Percentiles rank a stretch among this genome's conserved stretches.
Conservation (phyloP, 2,329 filamentous ascomycete species). For the Truncatella angustata region DNA sequence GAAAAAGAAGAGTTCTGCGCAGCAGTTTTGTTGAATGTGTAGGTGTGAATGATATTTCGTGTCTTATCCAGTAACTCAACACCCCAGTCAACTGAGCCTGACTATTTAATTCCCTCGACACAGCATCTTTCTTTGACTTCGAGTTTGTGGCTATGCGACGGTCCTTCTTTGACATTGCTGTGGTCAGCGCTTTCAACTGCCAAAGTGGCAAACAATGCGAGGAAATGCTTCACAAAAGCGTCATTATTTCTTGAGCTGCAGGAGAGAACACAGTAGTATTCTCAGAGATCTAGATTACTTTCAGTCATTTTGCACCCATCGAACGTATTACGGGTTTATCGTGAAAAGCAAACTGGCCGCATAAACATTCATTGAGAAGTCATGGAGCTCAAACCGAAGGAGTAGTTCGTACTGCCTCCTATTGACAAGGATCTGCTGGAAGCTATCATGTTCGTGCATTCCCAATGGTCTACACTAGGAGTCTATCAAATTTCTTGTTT, state of each 20-base stretch:
- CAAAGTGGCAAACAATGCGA: background rate
- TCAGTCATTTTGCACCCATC: too few relatives aligned
- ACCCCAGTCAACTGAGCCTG: background rate
- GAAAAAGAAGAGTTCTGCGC: background rate
- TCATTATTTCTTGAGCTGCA: background rate
- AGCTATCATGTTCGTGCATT: too few relatives aligned
- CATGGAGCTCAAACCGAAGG: too few relatives aligned
- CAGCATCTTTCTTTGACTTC: background rate
- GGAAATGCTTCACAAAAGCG: background rate
- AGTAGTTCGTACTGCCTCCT: too few relatives aligned
- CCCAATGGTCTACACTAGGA: too few relatives aligned
- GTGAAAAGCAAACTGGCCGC: too few relatives aligned
- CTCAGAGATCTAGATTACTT: background rate
- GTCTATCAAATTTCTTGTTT: too few relatives aligned
- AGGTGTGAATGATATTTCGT: background rate
- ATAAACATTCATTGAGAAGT: too few relatives aligned
- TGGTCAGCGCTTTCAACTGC: background rate
- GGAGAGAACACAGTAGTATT: background rate
- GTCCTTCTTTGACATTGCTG: background rate
- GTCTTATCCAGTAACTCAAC: background rate
- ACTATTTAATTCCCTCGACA: background rate
- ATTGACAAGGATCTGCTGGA: too few relatives aligned
- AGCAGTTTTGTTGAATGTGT: background rate
- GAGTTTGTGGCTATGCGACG: background rate
- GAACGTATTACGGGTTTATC: too few relatives aligned